A percentile compares a stretch with the other conserved stretches of the same genome.
These are phyloP conservation scores for Citrus cavaleriei DNA, from an alignment of 345 rosid species.

Conservation along the genomic window DNA sequence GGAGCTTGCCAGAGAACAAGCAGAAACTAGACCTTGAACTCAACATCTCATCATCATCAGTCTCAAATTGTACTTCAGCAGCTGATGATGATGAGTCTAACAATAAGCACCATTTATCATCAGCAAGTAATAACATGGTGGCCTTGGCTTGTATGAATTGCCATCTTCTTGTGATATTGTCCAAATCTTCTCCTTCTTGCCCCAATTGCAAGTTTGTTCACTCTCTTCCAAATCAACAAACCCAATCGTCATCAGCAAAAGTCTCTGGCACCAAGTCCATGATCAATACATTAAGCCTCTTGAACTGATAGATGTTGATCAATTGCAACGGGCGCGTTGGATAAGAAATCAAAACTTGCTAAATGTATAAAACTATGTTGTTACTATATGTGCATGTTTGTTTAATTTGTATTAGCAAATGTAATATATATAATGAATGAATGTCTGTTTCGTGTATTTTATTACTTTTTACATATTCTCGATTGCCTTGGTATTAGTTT, in stretches of 20 bases:
- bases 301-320: constrained; percentile 18
- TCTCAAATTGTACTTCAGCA: neutral
- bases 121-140: constrained; percentile 30
- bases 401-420: too few relatives aligned
- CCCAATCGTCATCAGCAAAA: constrained; percentile 17
- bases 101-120: constrained; percentile 10
- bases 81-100: neutral
- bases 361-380: too few relatives aligned
- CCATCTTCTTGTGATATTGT: constrained; percentile 49
- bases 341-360: too few relatives aligned
- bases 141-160: constrained; percentile 50
- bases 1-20: constrained; percentile 37
- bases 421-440: too few relatives aligned
- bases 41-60: too few relatives aligned
- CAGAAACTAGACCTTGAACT: constrained; percentile 37
- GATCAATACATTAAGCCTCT: constrained; percentile 33
- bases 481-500: too few relatives aligned
- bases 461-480: too few relatives aligned
- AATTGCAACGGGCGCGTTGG: too few relatives aligned
- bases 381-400: too few relatives aligned
- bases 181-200: constrained; percentile 47
- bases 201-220: constrained; percentile 56
- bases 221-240: constrained; percentile 28
- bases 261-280: too few relatives aligned
- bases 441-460: too few relatives aligned